These are phyloP conservation scores for Diplosphaera chodatii DNA, from an alignment of 139 green algal genomes.

Conservation along the genomic window DNA sequence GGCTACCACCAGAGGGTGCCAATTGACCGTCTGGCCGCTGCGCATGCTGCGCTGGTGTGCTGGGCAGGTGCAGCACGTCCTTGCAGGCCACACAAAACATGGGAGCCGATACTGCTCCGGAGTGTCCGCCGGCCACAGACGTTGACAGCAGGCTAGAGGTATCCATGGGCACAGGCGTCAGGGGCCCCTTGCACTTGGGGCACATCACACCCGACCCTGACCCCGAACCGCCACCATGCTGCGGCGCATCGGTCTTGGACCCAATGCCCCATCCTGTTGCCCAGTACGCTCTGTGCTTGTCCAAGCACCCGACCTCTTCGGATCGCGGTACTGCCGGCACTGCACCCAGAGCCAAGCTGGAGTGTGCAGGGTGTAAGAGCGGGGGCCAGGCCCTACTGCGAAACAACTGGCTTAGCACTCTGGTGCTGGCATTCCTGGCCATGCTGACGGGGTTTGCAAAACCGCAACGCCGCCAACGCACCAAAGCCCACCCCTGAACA, in stretches of 20 bases:
- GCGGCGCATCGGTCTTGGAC: background rate
- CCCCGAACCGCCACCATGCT: background rate
- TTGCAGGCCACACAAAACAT: background rate
- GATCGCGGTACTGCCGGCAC: no score
- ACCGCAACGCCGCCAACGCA: no score
- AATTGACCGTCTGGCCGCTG: no score
- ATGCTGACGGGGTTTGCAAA: no score
- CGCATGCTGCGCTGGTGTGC: no score
- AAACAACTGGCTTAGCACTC: background rate
- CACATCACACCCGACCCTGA: background rate
- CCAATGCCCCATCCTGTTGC: background rate
- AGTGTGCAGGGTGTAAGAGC: background rate
- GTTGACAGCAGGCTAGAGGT: background rate
- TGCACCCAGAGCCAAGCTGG: background rate
- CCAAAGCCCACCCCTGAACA: no score
- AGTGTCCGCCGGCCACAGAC: background rate
- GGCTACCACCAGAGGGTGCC: no score
- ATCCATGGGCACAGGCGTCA: background rate
- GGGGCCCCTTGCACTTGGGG: background rate
- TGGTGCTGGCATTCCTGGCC: background rate
- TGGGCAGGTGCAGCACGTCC: no score
- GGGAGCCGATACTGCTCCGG: background rate
- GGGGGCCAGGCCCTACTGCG: background rate
- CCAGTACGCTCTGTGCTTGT: background rate
- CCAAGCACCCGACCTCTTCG: background rate